Base-by-base conservation (phyloP, 345 rosid genomes). In the Salix viminalis region DNA sequence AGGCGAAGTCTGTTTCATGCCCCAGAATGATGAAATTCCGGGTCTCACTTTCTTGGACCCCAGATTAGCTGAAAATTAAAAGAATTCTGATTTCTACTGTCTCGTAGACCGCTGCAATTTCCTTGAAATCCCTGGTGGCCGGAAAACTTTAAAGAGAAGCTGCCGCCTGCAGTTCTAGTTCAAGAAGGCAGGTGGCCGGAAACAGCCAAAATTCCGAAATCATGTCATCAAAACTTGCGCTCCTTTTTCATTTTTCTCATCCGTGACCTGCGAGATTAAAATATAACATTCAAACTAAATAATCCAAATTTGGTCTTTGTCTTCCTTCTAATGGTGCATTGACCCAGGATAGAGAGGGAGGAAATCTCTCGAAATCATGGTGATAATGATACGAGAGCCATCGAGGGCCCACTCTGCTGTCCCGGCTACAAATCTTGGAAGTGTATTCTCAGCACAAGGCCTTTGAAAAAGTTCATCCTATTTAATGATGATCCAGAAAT, bases 251-350 rank as follows among this genome's bases (percentile, higher is more conserved):
- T 46, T 23, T 46, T 72, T 37, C 24, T 39, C 75, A 72, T 72
- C 67, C 75, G 67, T 72, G 75, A 72, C 75, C 62, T 14, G 60
- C 73, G 28, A 15, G 50, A 32, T 14, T 32, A 21, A 60, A 50
- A 24, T 15, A 65, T 13, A 34, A 60, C 39, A 19, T 48, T 72
- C 75, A 72, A 70, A 67, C 32, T 50, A 14, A 12, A 9, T 39
- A 21, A 19, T 67, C 24, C 50, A 32, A 37, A 67, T n/a, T 4
- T 21, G 64, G 64, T n/a, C 64, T 10, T 11, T 23, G 64, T 24
- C 64, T 23, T 58, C 64, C 26, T 54, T 54, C 60, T 58, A 58
- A 11, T 10, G 64, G 28, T n/a, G 12, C 28, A 58, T 72, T 34
- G 75, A 19, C 75, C 60, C 66, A 56, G 0, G 10, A 13, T 36